Conservation (phyloP, 352 stramenopile species). For the Aphanomyces stellatus region DNA sequence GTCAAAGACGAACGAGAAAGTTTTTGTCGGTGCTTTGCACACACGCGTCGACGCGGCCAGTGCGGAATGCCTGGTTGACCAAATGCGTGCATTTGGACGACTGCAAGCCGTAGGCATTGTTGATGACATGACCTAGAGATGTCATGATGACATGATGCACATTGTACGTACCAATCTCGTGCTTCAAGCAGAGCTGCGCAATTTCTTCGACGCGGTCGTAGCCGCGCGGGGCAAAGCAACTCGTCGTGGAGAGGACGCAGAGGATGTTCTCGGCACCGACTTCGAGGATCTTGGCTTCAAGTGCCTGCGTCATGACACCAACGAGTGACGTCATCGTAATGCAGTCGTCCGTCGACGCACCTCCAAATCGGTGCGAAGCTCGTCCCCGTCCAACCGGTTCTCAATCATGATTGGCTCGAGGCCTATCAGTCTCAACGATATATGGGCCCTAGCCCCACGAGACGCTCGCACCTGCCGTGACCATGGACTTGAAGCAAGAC, state of each 20-base stretch:
- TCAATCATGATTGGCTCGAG: conserved; percentile 88
- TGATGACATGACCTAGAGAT: conserved; percentile 90
- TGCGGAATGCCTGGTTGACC: conserved; percentile 83
- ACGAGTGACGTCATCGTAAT: too few species aligned
- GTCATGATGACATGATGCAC: background rate
- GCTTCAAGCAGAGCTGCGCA: conserved; percentile 77
- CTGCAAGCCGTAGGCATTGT: conserved; percentile 99
- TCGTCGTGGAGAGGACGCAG: conserved; percentile 96
- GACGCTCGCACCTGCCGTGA: conserved; percentile 55
- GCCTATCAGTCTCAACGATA: conserved; percentile 23
- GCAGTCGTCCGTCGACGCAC: background rate
- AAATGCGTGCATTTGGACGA: conserved; percentile 90
- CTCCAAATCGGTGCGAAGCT: conserved; percentile 89
- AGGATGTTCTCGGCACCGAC: conserved; percentile 69
- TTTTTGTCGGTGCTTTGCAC: conserved; percentile 99
- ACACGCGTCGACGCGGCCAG: conserved; percentile 92
- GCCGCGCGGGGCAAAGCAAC: conserved; percentile 96
- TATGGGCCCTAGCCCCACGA: background rate
- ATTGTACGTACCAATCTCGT: conserved; percentile 42
- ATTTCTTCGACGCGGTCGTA: conserved; percentile 93
- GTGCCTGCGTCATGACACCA: conserved; percentile 21
- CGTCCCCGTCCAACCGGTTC: conserved; percentile 53
- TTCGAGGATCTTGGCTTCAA: conserved; percentile 54
- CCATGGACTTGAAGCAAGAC: conserved; percentile 97
- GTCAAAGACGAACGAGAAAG: conserved; percentile 80